Evolutionary conservation across 257 asterid species (phyloP).

Genomic region (Fraxinus americana): DNA sequence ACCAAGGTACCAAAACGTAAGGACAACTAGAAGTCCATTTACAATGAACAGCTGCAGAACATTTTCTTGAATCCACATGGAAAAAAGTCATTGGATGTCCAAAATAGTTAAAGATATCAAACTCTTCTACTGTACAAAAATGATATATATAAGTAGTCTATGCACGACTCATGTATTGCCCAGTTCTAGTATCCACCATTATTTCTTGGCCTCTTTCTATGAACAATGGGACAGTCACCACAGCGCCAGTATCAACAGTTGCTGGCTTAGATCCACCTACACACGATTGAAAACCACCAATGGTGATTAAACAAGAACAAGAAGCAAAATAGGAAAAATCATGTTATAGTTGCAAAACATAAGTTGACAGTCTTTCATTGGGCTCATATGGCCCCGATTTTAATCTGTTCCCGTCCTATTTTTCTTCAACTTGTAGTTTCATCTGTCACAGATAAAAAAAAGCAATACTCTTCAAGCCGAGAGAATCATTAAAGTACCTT

Average conservation of each 20-base stretch:
- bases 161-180: slow-evolving; percentile 98
- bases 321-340: slow-evolving; percentile 10
- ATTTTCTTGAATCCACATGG: slow-evolving; percentile 21
- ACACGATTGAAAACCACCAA: slow-evolving; percentile 17
- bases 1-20: no score
- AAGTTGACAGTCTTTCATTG: background rate
- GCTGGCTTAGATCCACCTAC: slow-evolving; percentile 97
- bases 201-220: slow-evolving; percentile 61
- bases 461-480: background rate
- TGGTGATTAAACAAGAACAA: background rate
- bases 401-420: background rate
- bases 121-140: slow-evolving; percentile 20
- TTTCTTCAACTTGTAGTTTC: background rate
- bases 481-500: slow-evolving; percentile 52
- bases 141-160: slow-evolving; percentile 31
- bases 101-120: background rate
- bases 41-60: background rate
- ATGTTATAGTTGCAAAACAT: background rate
- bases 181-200: slow-evolving; percentile 84
- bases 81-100: slow-evolving; percentile 28
- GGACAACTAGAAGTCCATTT: background rate
- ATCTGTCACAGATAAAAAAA: background rate
- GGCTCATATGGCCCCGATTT: background rate
- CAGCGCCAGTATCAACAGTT: slow-evolving; percentile 89
- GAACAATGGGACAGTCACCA: slow-evolving; percentile 83